These are phyloP conservation scores for Physcomitrium patens DNA, from an alignment of 225 moss, liverwort and hornwort species.

Conservation along the genomic window DNA sequence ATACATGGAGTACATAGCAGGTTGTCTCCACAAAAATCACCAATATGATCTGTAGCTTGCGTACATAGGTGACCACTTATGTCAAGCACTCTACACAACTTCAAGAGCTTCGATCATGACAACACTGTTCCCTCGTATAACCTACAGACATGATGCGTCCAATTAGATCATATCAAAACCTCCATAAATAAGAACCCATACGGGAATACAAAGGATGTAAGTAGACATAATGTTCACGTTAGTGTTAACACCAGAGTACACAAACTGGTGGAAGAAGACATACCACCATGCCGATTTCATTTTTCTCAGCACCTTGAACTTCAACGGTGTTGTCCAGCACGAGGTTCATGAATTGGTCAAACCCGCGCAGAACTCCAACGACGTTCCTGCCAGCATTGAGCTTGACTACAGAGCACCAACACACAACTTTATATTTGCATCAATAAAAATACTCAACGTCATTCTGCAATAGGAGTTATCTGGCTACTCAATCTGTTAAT, in stretches of 20 bases:
- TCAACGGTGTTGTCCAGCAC: constrained; percentile 97
- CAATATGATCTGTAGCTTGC: background rate
- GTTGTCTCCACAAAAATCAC: background rate
- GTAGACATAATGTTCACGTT: background rate
- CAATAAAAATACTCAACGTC: background rate
- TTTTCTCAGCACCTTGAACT: constrained; percentile 88
- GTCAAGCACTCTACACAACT: constrained; percentile 55
- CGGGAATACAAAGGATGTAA: background rate
- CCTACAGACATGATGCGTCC: constrained; percentile 50
- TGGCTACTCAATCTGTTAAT: no score
- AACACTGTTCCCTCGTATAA: constrained; percentile 94
- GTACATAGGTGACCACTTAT: background rate
- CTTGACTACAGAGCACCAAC: constrained; percentile 64
- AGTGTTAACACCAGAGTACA: background rate
- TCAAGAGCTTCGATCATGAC: constrained; percentile 99
- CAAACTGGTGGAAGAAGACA: background rate
- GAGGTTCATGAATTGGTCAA: constrained; percentile 99
- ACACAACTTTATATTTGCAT: background rate
- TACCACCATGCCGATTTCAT: constrained; percentile 99
- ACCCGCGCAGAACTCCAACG: constrained; percentile 91
- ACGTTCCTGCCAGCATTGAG: constrained; percentile 93
- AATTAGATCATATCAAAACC: constrained; percentile 19
- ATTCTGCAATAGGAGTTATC: no score
- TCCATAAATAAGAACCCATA: background rate
- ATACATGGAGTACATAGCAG: constrained; percentile 1